These are phyloP conservation scores for Turritis glabra DNA, from an alignment of 345 rosid genomes.

Conservation along the genomic window DNA sequence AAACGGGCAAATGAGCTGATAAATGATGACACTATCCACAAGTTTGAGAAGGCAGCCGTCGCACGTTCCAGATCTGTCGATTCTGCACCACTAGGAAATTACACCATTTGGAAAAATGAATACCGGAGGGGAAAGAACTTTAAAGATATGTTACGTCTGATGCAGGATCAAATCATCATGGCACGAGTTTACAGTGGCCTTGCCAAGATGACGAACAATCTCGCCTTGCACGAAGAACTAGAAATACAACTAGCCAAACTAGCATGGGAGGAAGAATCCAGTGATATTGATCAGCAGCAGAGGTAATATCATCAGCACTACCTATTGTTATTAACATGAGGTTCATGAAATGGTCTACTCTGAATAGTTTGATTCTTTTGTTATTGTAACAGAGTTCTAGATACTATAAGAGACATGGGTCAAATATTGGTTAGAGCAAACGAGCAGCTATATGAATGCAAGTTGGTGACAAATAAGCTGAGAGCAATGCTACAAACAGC, in stretches of 20 bases:
- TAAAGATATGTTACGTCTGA: slow-evolving; percentile 66
- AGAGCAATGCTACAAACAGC: slow-evolving; percentile 92
- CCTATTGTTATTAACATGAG: neutral
- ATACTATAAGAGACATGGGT: slow-evolving; percentile 76
- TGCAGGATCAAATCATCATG: slow-evolving; percentile 92
- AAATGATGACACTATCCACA: slow-evolving; percentile 51
- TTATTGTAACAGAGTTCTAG: slow-evolving; percentile 53
- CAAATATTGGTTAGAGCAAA: slow-evolving; percentile 67
- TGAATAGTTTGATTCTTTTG: neutral
- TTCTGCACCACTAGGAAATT: slow-evolving; percentile 76
- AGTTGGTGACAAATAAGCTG: slow-evolving; percentile 80
- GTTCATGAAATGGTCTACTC: neutral
- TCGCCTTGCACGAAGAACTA: slow-evolving; percentile 59
- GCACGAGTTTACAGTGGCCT: slow-evolving; percentile 73
- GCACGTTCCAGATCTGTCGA: slow-evolving; percentile 83
- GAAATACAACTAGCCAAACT: slow-evolving; percentile 65
- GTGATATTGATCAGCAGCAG: slow-evolving; percentile 60
- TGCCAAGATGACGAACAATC: slow-evolving; percentile 68
- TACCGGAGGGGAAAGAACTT: slow-evolving; percentile 53
- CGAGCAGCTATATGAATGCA: slow-evolving; percentile 77
- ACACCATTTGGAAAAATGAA: slow-evolving; percentile 83
- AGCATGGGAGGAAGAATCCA: slow-evolving; percentile 58
- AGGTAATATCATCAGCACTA: slow-evolving; percentile 49
- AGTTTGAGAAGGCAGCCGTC: slow-evolving; percentile 83
- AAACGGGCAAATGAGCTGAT: slow-evolving; percentile 64